Percentiles rank a stretch among this genome's conserved stretches.
phyloP scores from a whole-genome alignment of 176 grass and related monocot genomes.

The Musa beccarii region DNA sequence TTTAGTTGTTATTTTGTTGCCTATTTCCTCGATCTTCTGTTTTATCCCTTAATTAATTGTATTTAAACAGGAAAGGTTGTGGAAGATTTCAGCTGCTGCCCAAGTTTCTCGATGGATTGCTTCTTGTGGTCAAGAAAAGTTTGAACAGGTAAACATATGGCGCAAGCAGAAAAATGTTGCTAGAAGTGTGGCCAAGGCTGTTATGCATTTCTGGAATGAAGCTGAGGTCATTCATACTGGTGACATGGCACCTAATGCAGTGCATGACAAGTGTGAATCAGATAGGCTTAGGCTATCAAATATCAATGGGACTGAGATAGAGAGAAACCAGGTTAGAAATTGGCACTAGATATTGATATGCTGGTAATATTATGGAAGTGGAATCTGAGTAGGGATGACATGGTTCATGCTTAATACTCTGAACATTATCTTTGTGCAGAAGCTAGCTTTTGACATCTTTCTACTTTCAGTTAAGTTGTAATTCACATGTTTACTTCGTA shows the following conservation, averaged over 20 bases:
- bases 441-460: too few species aligned
- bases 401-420: too few species aligned
- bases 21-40: conserved; percentile 3
- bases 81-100: conserved; percentile 66
- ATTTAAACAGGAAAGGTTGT: conserved; percentile 71
- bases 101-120: conserved; percentile 54
- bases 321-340: conserved; percentile 26
- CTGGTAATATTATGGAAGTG: neutral
- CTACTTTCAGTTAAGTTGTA: too few species aligned
- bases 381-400: neutral
- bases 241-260: neutral
- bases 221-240: conserved; percentile 9
- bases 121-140: conserved; percentile 45
- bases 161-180: conserved; percentile 58
- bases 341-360: neutral
- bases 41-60: conserved; percentile 2
- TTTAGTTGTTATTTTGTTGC: conserved; percentile 6
- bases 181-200: conserved; percentile 50
- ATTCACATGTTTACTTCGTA: too few species aligned
- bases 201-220: conserved; percentile 69
- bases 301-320: conserved; percentile 1
- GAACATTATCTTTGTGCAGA: too few species aligned
- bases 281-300: neutral
- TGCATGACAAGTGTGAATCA: conserved; percentile 6
- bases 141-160: conserved; percentile 61